Evolutionary conservation across 148 eudicot species (phyloP).

Genomic region (Silene conica): DNA sequence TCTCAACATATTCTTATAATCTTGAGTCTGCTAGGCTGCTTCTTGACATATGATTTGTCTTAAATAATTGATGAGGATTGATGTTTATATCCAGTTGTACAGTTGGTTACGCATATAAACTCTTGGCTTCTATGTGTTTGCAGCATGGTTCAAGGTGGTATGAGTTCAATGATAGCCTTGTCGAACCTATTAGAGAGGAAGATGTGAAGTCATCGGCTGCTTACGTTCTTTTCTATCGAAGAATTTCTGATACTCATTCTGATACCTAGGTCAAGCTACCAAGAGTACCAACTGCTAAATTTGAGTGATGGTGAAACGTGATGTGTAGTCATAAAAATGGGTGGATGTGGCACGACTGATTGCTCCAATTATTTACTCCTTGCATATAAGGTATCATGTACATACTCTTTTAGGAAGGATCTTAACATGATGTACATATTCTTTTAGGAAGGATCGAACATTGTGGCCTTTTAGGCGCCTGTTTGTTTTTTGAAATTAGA

Average conservation of each 20-base stretch:
- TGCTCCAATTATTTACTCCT: background rate
- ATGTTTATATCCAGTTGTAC: background rate
- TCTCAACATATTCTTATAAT: background rate
- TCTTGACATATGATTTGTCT: background rate
- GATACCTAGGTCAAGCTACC: background rate
- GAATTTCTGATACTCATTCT: constrained; percentile 32
- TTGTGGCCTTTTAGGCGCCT: background rate
- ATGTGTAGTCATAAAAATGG: background rate
- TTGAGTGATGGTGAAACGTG: background rate
- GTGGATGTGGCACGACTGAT: no score
- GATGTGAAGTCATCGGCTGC: constrained; percentile 70
- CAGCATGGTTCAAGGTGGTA: constrained; percentile 67
- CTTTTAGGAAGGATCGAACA: background rate
- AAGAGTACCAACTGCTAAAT: background rate
- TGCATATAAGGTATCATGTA: background rate
- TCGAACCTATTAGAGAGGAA: constrained; percentile 40
- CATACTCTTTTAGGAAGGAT: background rate
- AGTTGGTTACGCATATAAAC: background rate
- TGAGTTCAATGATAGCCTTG: constrained; percentile 70
- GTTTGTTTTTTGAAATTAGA: background rate
- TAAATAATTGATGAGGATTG: background rate
- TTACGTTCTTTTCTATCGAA: constrained; percentile 77
- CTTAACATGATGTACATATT: background rate
- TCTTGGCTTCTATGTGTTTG: constrained; percentile 19
- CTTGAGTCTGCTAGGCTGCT: background rate